A percentile compares a stretch with the other conserved stretches of the same genome.
These are phyloP conservation scores for Salmacisia buchloeana DNA, from an alignment of 1,284 basidiomycete genomes.

Conservation along the genomic window DNA sequence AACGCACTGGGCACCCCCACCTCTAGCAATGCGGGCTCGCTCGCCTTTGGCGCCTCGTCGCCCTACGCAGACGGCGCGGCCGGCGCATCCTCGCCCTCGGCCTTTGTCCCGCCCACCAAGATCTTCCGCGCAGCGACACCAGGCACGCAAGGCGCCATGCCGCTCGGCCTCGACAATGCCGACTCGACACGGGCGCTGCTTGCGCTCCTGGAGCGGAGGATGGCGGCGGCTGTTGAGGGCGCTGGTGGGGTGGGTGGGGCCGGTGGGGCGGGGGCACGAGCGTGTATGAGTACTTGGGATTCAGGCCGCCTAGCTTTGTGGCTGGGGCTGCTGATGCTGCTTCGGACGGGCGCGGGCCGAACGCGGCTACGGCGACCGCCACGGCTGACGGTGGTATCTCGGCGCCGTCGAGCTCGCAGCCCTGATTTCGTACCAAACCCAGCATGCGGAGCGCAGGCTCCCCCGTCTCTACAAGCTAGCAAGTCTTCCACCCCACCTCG, in stretches of 20 bases:
- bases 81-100: too few relatives aligned
- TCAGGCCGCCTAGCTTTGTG: conserved; percentile 15
- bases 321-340: conserved; percentile 34
- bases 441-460: too few relatives aligned
- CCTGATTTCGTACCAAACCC: too few relatives aligned
- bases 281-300: conserved; percentile 9
- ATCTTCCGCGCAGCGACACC: conserved; percentile 14
- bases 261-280: conserved; percentile 6
- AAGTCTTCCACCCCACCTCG: too few relatives aligned
- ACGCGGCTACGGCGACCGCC: neutral
- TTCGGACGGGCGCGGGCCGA: too few relatives aligned
- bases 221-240: neutral
- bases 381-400: neutral
- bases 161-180: conserved; percentile 4
- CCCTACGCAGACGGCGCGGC: too few relatives aligned
- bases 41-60: neutral
- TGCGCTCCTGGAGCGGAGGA: conserved; percentile 5
- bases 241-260: neutral
- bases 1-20: conserved; percentile 16
- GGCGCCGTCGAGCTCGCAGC: too few relatives aligned
- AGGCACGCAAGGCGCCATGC: neutral
- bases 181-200: neutral
- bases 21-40: conserved; percentile 13
- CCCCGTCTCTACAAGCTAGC: too few relatives aligned
- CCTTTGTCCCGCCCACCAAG: conserved; percentile 1